A percentile compares a stretch with the other conserved stretches of the same genome.
phyloP scores from a whole-genome alignment of 768 basidiomycete genomes.

The Leccinum ochraceum region DNA sequence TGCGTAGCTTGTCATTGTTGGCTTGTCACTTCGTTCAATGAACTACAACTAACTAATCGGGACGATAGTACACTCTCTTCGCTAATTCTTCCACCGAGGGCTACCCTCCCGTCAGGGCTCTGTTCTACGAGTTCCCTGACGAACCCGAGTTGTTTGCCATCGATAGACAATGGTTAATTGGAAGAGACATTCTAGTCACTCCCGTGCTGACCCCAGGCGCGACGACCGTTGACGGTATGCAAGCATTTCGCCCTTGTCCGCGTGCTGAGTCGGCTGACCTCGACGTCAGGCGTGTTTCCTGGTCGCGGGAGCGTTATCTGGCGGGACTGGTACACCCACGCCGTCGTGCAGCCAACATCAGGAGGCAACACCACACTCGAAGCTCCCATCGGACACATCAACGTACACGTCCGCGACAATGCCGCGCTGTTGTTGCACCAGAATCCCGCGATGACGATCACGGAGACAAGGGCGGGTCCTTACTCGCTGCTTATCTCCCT shows the following conservation, averaged over 20 bases:
- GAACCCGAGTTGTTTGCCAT: constrained; percentile 62
- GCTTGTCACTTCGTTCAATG: neutral
- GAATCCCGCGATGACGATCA: constrained; percentile 60
- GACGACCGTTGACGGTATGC: constrained; percentile 60
- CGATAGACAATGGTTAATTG: constrained; percentile 71
- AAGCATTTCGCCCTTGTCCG: constrained; percentile 12
- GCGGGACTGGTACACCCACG: constrained; percentile 73
- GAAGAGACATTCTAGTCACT: constrained; percentile 68
- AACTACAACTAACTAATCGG: constrained; percentile 28
- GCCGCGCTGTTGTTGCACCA: constrained; percentile 62
- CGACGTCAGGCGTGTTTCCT: constrained; percentile 55
- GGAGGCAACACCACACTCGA: constrained; percentile 48
- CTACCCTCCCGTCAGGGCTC: constrained; percentile 68
- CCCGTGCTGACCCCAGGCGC: constrained; percentile 71
- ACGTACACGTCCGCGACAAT: constrained; percentile 69
- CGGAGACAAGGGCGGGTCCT: constrained; percentile 59
- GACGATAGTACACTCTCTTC: constrained; percentile 63
- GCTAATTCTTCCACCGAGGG: constrained; percentile 61
- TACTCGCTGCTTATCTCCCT: constrained; percentile 63
- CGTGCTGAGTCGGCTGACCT: neutral
- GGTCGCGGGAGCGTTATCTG: constrained; percentile 56
- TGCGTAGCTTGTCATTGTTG: constrained; percentile 29
- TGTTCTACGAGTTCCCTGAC: constrained; percentile 77
- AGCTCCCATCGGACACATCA: constrained; percentile 71
- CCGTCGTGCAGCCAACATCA: constrained; percentile 43